phyloP scores from a whole-genome alignment of 331 rosid species.

The Stylosanthes scabra region DNA sequence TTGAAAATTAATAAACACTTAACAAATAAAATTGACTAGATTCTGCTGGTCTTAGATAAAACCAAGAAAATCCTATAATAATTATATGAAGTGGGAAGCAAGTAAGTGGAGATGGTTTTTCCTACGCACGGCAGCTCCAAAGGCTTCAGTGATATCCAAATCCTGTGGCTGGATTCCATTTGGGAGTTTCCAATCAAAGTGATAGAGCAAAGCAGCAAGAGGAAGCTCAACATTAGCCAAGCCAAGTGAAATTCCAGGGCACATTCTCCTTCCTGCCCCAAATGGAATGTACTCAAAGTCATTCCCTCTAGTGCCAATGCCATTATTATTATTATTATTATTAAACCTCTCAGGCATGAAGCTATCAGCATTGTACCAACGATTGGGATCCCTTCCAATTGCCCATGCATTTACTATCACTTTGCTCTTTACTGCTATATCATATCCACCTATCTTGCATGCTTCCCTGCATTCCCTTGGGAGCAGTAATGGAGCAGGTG shows the following conservation, averaged over 20 bases:
- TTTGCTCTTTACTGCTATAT: slow-evolving; percentile 34
- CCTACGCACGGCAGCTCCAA: slow-evolving; percentile 19
- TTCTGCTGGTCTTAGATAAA: too few species aligned
- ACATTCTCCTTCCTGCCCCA: slow-evolving; percentile 48
- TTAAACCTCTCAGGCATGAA: slow-evolving; percentile 49
- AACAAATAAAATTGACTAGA: too few species aligned
- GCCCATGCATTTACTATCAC: slow-evolving; percentile 54
- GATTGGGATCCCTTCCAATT: slow-evolving; percentile 47
- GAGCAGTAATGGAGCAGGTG: slow-evolving; percentile 39
- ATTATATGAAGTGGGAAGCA: slow-evolving; percentile 8
- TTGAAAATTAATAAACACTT: too few species aligned
- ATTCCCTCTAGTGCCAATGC: slow-evolving; percentile 31
- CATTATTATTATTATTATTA: neutral
- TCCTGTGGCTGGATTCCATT: slow-evolving; percentile 27
- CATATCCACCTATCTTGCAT: slow-evolving; percentile 39
- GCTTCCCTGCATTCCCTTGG: slow-evolving; percentile 42
- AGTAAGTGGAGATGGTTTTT: neutral
- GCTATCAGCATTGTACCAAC: slow-evolving; percentile 49
- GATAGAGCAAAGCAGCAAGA: slow-evolving; percentile 34
- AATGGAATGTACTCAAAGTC: slow-evolving; percentile 42
- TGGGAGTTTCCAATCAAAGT: slow-evolving; percentile 47
- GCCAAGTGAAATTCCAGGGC: slow-evolving; percentile 39
- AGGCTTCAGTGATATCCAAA: slow-evolving; percentile 35
- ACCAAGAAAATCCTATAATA: too few species aligned
- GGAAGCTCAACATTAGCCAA: slow-evolving; percentile 34